Conservation (phyloP, 2,329 filamentous ascomycete species). For the Penicillium sp. region DNA sequence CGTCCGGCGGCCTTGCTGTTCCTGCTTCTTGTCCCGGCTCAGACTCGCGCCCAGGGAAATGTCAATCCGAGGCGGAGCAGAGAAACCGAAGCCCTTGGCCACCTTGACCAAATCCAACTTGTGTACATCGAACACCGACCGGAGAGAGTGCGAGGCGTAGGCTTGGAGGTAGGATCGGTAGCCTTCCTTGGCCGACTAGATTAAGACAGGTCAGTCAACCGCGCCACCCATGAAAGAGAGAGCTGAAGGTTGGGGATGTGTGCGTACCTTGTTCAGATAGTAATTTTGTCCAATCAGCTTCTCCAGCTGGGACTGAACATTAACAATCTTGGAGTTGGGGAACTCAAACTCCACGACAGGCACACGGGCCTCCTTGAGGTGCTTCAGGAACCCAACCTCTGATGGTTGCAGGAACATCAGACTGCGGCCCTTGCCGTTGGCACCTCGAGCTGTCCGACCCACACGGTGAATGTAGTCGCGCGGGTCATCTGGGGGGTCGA, state of each 20-base stretch:
- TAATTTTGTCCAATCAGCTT: constrained; percentile 93
- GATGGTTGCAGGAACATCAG: constrained; percentile 89
- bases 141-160: constrained; percentile 78
- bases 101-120: constrained; percentile 78
- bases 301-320: constrained; percentile 85
- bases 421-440: constrained; percentile 75
- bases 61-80: constrained; percentile 69
- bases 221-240: neutral
- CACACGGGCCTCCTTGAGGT: constrained; percentile 85
- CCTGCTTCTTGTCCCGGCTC: constrained; percentile 64
- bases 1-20: constrained; percentile 53
- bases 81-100: constrained; percentile 77
- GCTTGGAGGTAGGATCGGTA: constrained; percentile 91
- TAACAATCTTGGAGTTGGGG: constrained; percentile 82
- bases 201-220: constrained; percentile 1
- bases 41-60: constrained; percentile 71
- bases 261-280: constrained; percentile 76
- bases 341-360: constrained; percentile 97
- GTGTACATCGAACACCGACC: constrained; percentile 78
- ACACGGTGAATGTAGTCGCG: constrained; percentile 93
- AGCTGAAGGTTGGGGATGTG: neutral
- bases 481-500: constrained; percentile 87
- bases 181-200: constrained; percentile 59
- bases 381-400: constrained; percentile 85
- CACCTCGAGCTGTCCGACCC: constrained; percentile 83